Evolutionary conservation across 1,139 yeast genomes (phyloP).

Genomic region (Suhomyces ambrosiae): DNA sequence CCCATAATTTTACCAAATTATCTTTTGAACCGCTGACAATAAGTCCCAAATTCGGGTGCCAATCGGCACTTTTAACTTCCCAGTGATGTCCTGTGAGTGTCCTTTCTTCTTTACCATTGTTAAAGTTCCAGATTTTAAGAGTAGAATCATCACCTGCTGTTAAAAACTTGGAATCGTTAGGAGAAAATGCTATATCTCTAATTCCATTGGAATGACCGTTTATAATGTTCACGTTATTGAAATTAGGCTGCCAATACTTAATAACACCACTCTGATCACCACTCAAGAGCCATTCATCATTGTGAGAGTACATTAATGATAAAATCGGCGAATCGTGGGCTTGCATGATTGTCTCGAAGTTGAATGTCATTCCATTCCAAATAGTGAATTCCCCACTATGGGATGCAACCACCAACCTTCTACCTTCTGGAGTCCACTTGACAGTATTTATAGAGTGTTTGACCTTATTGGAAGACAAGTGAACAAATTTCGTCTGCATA

Average conservation of each 20-base stretch:
- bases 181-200: conserved; percentile 85
- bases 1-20: conserved; percentile 92
- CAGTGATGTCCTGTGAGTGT: conserved; percentile 90
- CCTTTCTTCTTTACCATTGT: conserved; percentile 83
- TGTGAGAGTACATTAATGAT: conserved; percentile 78
- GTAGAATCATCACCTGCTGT: conserved; percentile 92
- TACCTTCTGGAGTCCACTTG: conserved; percentile 96
- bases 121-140: conserved; percentile 91
- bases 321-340: conserved; percentile 94
- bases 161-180: conserved; percentile 86
- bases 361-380: conserved; percentile 96
- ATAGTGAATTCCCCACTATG: conserved; percentile 95
- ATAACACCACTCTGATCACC: conserved; percentile 92
- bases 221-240: conserved; percentile 88
- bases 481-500: conserved; percentile 80
- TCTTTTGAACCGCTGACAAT: conserved; percentile 91
- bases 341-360: conserved; percentile 96
- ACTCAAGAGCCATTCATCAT: conserved; percentile 91
- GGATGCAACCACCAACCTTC: conserved; percentile 85
- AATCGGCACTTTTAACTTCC: conserved; percentile 97
- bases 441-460: conserved; percentile 90
- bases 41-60: conserved; percentile 91
- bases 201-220: conserved; percentile 81
- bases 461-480: conserved; percentile 86
- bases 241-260: conserved; percentile 97